A percentile compares a stretch with the other conserved stretches of the same genome.
These are phyloP conservation scores for Paraconiothyrium sp. DNA, from an alignment of 2,329 filamentous ascomycete genomes.

Conservation along the genomic window DNA sequence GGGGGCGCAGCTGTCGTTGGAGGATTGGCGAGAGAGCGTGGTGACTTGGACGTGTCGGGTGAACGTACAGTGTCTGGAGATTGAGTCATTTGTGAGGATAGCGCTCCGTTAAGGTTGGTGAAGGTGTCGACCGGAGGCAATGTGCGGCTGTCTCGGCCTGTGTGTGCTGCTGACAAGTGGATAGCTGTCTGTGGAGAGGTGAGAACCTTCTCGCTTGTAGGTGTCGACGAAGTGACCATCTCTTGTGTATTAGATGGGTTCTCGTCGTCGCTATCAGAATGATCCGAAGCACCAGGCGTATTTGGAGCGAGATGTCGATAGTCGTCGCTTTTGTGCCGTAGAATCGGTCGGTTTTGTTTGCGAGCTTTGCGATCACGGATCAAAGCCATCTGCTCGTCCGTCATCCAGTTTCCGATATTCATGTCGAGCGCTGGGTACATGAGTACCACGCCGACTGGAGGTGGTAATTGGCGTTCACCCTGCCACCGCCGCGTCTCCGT, in stretches of 20 bases:
- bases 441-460: constrained; percentile 83
- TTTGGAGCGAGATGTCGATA: constrained; percentile 83
- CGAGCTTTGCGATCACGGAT: constrained; percentile 84
- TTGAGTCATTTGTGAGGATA: constrained; percentile 24
- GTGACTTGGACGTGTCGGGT: constrained; percentile 33
- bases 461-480: constrained; percentile 67
- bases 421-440: constrained; percentile 93
- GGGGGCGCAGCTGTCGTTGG: constrained; percentile 50
- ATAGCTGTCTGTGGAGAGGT: constrained; percentile 49
- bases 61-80: constrained; percentile 16
- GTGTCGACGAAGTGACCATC: constrained; percentile 19
- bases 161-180: constrained; percentile 51
- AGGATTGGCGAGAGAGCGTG: constrained; percentile 25
- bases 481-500: constrained; percentile 65
- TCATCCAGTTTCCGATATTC: constrained; percentile 99
- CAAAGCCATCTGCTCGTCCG: constrained; percentile 94
- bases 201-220: constrained; percentile 37
- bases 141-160: constrained; percentile 37
- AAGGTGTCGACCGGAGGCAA: constrained; percentile 31
- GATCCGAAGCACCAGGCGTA: constrained; percentile 82
- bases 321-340: constrained; percentile 86
- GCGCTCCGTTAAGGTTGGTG: constrained; percentile 26
- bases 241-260: constrained; percentile 23
- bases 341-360: constrained; percentile 79
- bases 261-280: constrained; percentile 66